Percentiles rank a stretch among this genome's conserved stretches.
Conservation (phyloP, 345 rosid species). For the Citrus australasica region DNA sequence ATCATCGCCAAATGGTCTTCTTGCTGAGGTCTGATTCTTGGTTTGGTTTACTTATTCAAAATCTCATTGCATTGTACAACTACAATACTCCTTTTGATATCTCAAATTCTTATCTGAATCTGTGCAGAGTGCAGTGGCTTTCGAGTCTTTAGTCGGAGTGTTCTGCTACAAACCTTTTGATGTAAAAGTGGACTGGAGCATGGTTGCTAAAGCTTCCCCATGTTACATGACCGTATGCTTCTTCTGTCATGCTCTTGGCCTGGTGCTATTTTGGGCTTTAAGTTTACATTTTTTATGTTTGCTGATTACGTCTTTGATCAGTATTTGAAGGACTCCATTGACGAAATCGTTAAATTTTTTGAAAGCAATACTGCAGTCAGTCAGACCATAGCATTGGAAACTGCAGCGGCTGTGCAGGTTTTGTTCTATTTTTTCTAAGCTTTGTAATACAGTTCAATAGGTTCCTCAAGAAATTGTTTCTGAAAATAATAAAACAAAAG, state of each 20-base stretch:
- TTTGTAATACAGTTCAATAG: background rate
- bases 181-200: conserved; percentile 94
- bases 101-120: conserved; percentile 16
- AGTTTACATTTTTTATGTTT: background rate
- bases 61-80: conserved; percentile 14
- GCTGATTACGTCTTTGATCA: conserved; percentile 34
- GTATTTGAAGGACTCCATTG: conserved; percentile 89
- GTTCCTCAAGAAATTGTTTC: background rate
- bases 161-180: conserved; percentile 95
- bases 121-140: conserved; percentile 83
- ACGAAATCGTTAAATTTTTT: conserved; percentile 74
- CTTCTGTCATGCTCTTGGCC: conserved; percentile 16
- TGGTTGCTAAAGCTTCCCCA: conserved; percentile 94
- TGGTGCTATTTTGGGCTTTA: background rate
- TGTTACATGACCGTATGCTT: conserved; percentile 84
- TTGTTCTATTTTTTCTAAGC: conserved; percentile 8
- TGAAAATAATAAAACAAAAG: background rate
- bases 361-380: conserved; percentile 77
- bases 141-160: conserved; percentile 69
- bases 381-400: conserved; percentile 89
- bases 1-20: conserved; percentile 89
- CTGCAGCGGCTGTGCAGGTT: conserved; percentile 99
- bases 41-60: background rate
- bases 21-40: conserved; percentile 69
- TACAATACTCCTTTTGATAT: background rate